Evolutionary conservation across 2,329 filamentous ascomycete species (phyloP).

Genomic region (Venturia asperata): DNA sequence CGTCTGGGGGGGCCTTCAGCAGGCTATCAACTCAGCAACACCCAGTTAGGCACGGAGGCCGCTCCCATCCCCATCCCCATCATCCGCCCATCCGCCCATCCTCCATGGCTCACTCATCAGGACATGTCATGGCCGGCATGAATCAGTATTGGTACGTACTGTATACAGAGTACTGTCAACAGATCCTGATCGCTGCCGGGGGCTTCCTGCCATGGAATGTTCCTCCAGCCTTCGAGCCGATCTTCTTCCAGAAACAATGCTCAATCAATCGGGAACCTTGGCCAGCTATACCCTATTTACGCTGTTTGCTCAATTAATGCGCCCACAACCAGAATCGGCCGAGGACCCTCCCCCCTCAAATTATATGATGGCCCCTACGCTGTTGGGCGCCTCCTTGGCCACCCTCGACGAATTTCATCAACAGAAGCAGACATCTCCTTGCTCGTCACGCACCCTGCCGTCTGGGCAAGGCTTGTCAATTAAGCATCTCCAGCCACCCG

Average conservation of each 20-base stretch:
- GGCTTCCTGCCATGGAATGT: background rate
- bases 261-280: conserved; percentile 9
- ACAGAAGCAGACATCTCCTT: background rate
- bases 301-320: background rate
- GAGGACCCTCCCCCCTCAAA: background rate
- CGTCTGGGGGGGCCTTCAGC: no score
- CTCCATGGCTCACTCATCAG: background rate
- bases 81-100: background rate
- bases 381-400: background rate
- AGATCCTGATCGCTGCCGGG: background rate
- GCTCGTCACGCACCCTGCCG: background rate
- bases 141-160: background rate
- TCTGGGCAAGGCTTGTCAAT: background rate
- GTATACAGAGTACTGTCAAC: background rate
- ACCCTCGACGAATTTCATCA: background rate
- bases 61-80: background rate
- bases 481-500: background rate
- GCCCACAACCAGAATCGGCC: background rate
- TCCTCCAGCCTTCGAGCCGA: background rate
- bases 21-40: no score
- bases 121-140: background rate
- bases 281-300: background rate
- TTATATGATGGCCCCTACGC: background rate
- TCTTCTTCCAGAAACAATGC: background rate
- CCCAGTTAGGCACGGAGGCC: background rate